Conservation (phyloP, 2,329 filamentous ascomycete genomes). For the Macrophomina tecta region DNA sequence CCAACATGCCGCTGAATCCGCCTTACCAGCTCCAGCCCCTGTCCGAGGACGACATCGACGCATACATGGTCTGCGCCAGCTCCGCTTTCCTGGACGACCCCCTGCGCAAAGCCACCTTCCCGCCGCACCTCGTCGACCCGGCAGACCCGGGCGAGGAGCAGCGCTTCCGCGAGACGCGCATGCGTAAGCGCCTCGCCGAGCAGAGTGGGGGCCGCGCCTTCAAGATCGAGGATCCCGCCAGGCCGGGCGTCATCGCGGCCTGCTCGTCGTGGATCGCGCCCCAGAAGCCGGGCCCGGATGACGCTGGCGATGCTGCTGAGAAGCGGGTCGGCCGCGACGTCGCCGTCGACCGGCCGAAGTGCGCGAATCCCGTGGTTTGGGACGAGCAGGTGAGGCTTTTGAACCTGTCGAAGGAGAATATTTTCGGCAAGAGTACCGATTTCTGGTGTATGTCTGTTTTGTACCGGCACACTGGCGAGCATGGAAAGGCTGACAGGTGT, state of each 20-base stretch:
- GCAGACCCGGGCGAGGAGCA: background rate
- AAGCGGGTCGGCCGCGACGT: too few species aligned
- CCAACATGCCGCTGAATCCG: background rate
- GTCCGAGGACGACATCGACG: background rate
- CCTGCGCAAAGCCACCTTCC: conserved; percentile 13
- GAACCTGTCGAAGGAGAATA: background rate
- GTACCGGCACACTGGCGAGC: background rate
- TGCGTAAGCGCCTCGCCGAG: background rate
- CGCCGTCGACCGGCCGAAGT: background rate
- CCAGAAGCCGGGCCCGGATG: background rate
- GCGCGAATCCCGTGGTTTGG: background rate
- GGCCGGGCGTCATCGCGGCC: conserved; percentile 28
- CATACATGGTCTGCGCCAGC: background rate
- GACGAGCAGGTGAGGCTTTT: background rate
- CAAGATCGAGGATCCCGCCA: conserved; percentile 24
- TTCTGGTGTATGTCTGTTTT: conserved; percentile 10
- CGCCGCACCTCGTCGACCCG: conserved; percentile 12
- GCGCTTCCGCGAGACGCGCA: background rate
- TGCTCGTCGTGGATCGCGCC: conserved; percentile 20
- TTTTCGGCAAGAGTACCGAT: background rate
- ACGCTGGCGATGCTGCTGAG: background rate
- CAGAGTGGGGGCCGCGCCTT: background rate
- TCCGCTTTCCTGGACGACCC: conserved; percentile 1
- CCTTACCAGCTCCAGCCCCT: background rate
- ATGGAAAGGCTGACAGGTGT: conserved; percentile 34